Conservation (phyloP, 2,329 filamentous ascomycete genomes). For the Malbranchea cinnamomea region DNA sequence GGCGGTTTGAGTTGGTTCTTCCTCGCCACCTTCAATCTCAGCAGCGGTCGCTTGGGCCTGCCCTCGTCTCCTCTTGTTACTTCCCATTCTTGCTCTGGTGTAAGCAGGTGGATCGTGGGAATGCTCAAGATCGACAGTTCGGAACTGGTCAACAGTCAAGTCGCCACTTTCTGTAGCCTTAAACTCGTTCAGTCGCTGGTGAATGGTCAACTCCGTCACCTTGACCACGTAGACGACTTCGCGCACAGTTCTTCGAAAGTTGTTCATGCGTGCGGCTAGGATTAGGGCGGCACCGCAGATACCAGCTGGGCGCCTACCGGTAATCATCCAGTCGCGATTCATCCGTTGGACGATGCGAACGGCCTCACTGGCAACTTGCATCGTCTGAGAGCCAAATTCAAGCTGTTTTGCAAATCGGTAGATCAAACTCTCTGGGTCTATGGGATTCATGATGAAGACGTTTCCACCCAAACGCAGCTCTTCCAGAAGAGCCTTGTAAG, state of each 20-base stretch:
- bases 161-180: conserved; percentile 69
- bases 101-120: conserved; percentile 72
- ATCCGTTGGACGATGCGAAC: conserved; percentile 79
- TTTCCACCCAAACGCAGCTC: conserved; percentile 37
- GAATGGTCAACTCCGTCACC: conserved; percentile 84
- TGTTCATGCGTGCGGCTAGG: conserved; percentile 94
- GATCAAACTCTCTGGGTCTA: conserved; percentile 81
- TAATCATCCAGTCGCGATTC: conserved; percentile 95
- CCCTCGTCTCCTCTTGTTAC: conserved; percentile 39
- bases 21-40: conserved; percentile 33
- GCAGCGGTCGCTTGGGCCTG: conserved; percentile 24
- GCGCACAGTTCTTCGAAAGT: conserved; percentile 79
- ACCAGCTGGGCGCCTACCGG: conserved; percentile 81
- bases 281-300: conserved; percentile 90
- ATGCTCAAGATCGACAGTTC: conserved; percentile 41
- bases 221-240: conserved; percentile 98
- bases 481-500: conserved; percentile 70
- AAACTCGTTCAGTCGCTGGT: conserved; percentile 84
- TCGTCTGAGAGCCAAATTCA: conserved; percentile 70
- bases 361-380: conserved; percentile 76
- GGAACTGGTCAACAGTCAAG: conserved; percentile 77
- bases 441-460: conserved; percentile 55
- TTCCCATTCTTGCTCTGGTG: conserved; percentile 40
- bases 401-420: conserved; percentile 81
- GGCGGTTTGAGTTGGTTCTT: conserved; percentile 32